Evolutionary conservation across 1,284 basidiomycete species (phyloP), one percentile per base, ranked within the genome.

Genomic region (Moniliophthora roreri): DNA sequence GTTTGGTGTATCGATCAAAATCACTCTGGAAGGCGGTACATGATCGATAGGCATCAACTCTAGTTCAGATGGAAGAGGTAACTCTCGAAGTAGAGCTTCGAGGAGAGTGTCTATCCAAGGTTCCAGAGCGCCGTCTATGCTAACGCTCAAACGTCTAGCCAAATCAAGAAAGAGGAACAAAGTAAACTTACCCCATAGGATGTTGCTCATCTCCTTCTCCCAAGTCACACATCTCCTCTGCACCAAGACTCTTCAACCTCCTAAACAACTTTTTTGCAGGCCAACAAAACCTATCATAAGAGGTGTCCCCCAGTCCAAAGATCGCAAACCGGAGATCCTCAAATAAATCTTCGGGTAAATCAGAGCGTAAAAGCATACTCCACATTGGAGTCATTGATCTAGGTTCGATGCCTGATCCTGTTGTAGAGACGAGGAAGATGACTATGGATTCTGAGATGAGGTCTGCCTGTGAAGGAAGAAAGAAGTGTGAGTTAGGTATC

Each of bases 391-490:
- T 79, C 85, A 98, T 93, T 1, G 86, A 76, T 2, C 92, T 85
- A 1, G 95, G 95, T 52, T 95, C 91, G 20, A 84, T 78, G 1
- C 97, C 96, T 28, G 93, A 87, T 0, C 96, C 96, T 0, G 95
- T 94, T 0, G 96, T 99, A 0, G 95, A 87, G 1, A 97, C 80
- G 1, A 98, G 82, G 60, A 98, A 94, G n/a, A 98, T 69, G 10
- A 97, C 76, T 15, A 92, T 69, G 15, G 76, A 66, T 54, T 91
- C 87, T 13, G 82, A 81, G 2, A 94, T 80, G 3, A 96, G 75
- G 48, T 87, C 82, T 49, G 80, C 70, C 90, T 94, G 53, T 23
- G 37, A 32, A 37, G 47, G 32, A 24, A 35, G 41, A 8, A 6
- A 50, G 51, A 42, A 24, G n/a, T n/a, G n/a, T 21, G 34, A 21